Base-by-base conservation (phyloP, 2,329 filamentous ascomycete species). In the Cucurbitaria berberidis region DNA sequence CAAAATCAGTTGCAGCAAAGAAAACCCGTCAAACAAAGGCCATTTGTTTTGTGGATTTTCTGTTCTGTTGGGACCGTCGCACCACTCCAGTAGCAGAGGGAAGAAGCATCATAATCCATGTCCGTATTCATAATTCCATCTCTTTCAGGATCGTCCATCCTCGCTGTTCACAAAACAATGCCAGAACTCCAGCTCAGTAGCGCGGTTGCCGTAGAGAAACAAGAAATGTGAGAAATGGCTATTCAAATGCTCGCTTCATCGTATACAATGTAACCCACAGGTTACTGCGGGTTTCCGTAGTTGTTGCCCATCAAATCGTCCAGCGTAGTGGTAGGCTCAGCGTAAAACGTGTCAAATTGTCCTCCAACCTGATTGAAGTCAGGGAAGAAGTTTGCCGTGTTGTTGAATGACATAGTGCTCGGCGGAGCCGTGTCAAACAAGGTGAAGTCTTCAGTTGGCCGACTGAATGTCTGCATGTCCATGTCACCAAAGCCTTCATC, bases 401-500 rank as follows among this genome's bases (percentile, higher is more conserved):
- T 60, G 49, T 60, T 64, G 40, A 69, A 55, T 21, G 51, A 45
- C 59, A 69, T 64, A 44, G 60, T 64, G 55, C 51, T 60, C 13
- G 64, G 46, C 35, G 60, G 61, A 19, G 63, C 62, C 5, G 59
- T 56, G 39, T 76, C 74, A 55, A 77, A 91, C 15, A 91, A 80
- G 16, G 84, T 82, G 63, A 91, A 91, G 71, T 91, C 88, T 35
- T 70, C 76, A 42, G 74, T 66, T 1, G 74, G 72, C 2, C 63
- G 64, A 39, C 47, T 53, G 54, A 73, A 75, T 27, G 52, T 47
- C 21, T 59, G 76, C 27, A 76, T 68, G 30, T 64, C 55, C 63
- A 66, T 58, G 10, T 67, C 86, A 35, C 84, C 83, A 62, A 86
- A 89, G 34, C 82, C 83, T 64, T 91, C 88, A 55, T 91, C 88